These are phyloP conservation scores for Nematodospora valgi DNA, from an alignment of 805 yeast species.

Conservation along the genomic window DNA sequence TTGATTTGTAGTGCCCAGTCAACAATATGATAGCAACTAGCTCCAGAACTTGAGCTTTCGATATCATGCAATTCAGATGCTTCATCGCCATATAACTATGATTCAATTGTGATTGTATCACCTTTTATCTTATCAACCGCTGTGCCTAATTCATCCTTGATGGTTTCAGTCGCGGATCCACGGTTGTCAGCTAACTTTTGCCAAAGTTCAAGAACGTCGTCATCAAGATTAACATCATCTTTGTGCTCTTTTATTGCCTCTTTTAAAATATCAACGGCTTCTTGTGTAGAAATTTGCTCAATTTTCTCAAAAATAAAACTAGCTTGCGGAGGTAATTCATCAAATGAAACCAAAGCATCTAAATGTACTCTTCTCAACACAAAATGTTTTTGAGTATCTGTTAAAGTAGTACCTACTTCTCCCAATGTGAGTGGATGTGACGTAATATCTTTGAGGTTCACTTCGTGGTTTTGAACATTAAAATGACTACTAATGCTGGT, in stretches of 20 bases:
- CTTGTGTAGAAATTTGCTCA: conserved; percentile 16
- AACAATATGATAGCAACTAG: conserved; percentile 6
- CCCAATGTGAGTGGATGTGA: conserved; percentile 19
- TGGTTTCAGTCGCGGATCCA: neutral
- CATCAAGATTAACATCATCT: conserved; percentile 33
- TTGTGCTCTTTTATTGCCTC: conserved; percentile 25
- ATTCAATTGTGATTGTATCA: neutral
- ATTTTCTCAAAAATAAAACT: conserved; percentile 30
- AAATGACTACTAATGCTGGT: conserved; percentile 6
- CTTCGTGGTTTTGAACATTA: conserved; percentile 13
- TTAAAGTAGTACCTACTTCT: conserved; percentile 13
- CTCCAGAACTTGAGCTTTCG: neutral
- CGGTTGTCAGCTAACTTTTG: conserved; percentile 14
- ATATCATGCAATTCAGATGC: too few relatives aligned
- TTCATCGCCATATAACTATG: conserved; percentile 3
- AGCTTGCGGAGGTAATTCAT: conserved; percentile 28
- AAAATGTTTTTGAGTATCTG: conserved; percentile 24
- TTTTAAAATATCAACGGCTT: conserved; percentile 25
- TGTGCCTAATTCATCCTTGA: conserved; percentile 1
- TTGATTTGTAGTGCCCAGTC: conserved; percentile 23
- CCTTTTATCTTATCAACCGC: conserved; percentile 1
- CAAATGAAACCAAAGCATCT: conserved; percentile 23
- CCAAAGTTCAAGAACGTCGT: conserved; percentile 23
- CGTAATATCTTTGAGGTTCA: conserved; percentile 16
- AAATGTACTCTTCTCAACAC: conserved; percentile 25